phyloP scores from a whole-genome alignment of 1,284 basidiomycete species.

The Garcileccinum viscosum region DNA sequence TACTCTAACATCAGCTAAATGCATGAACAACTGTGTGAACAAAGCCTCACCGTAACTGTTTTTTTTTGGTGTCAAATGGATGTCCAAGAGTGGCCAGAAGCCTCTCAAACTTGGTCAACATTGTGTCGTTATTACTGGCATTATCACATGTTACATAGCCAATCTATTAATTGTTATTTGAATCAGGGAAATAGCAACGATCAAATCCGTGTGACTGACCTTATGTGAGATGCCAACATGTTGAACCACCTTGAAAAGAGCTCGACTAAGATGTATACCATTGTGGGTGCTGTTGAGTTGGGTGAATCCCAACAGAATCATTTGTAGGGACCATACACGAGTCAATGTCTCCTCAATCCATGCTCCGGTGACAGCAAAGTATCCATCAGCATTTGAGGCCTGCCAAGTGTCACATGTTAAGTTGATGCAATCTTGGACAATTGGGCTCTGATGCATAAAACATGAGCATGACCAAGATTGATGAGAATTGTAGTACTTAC shows the following conservation, averaged over 20 bases:
- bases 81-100: background rate
- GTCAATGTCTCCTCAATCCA: conserved; percentile 2
- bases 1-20: background rate
- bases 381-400: background rate
- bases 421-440: background rate
- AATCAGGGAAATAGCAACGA: background rate
- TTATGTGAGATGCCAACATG: background rate
- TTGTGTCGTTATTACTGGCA: conserved; percentile 9
- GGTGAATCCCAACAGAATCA: background rate
- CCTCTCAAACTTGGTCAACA: conserved; percentile 8
- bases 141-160: too few relatives aligned
- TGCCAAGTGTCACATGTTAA: conserved; percentile 13
- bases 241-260: conserved; percentile 7
- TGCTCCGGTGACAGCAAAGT: conserved; percentile 8
- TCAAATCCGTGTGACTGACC: background rate
- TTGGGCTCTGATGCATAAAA: background rate
- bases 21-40: background rate
- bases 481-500: background rate
- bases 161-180: background rate
- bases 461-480: background rate
- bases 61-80: background rate
- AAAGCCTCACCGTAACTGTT: background rate
- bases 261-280: conserved; percentile 3
- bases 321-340: background rate
- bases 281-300: conserved; percentile 9